Evolutionary conservation across 2,329 filamentous ascomycete species (phyloP).

Genomic region (Penicillium polonicum): DNA sequence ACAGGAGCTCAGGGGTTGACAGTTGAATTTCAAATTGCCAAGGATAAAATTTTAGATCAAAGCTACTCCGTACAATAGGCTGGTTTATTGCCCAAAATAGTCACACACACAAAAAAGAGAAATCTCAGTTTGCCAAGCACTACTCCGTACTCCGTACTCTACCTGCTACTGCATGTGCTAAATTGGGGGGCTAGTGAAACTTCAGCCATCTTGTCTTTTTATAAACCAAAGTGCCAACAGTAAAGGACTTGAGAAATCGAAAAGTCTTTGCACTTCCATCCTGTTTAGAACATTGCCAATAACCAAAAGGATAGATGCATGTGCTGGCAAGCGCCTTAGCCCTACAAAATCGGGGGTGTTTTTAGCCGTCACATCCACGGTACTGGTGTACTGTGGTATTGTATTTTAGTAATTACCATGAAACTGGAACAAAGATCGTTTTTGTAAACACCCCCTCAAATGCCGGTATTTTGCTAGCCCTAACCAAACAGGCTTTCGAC

Average conservation of each 20-base stretch:
- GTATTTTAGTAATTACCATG: background rate
- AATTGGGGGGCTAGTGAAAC: background rate
- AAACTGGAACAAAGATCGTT: background rate
- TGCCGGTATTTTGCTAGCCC: slow-evolving; percentile 1
- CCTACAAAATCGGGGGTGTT: background rate
- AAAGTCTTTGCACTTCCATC: background rate
- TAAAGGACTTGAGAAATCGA: background rate
- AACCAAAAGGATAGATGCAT: slow-evolving; percentile 6
- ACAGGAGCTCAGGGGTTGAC: slow-evolving; percentile 1
- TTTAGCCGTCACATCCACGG: background rate
- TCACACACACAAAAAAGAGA: background rate
- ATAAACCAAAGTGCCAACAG: background rate
- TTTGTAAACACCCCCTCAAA: background rate
- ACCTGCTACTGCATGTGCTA: background rate
- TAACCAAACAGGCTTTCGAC: background rate
- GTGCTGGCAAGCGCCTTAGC: slow-evolving; percentile 17
- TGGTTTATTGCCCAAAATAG: slow-evolving; percentile 1
- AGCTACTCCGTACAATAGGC: background rate
- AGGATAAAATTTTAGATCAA: background rate
- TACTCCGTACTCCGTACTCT: background rate
- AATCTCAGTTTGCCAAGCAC: background rate
- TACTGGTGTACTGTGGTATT: background rate
- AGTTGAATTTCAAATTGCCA: background rate
- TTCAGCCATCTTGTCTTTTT: background rate
- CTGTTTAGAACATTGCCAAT: background rate